Evolutionary conservation across 2,329 filamentous ascomycete genomes (phyloP).

Genomic region (Thelonectria blattea): DNA sequence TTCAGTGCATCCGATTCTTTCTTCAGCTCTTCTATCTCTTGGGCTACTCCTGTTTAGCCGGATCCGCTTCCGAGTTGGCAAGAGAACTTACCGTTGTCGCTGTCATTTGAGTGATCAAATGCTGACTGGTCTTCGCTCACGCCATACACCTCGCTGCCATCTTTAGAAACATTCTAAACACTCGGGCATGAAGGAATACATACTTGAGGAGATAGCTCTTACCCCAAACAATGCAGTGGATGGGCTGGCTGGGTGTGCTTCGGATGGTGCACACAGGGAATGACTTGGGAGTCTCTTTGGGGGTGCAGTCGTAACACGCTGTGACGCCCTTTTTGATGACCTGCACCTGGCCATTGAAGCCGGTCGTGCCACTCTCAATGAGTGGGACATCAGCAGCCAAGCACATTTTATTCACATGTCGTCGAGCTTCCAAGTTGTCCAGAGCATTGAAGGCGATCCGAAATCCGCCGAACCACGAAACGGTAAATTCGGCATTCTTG

Average conservation of each 20-base stretch:
- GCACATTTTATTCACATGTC: constrained; percentile 98
- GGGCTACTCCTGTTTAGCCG: constrained; percentile 46
- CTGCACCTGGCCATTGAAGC: constrained; percentile 97
- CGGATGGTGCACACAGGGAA: constrained; percentile 97
- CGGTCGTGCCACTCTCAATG: constrained; percentile 95
- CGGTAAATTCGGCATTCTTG: constrained; percentile 84
- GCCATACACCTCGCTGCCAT: constrained; percentile 78
- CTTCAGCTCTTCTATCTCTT: constrained; percentile 87
- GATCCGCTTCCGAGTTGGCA: background rate
- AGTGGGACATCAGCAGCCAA: constrained; percentile 87
- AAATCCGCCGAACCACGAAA: constrained; percentile 87
- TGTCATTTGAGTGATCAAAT: constrained; percentile 80
- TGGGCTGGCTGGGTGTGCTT: constrained; percentile 93
- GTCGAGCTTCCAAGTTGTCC: constrained; percentile 90
- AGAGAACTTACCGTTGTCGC: constrained; percentile 70
- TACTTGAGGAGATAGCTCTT: constrained; percentile 92
- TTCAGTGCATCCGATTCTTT: constrained; percentile 85
- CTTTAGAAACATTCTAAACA: background rate
- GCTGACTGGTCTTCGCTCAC: constrained; percentile 84
- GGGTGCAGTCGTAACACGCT: constrained; percentile 94
- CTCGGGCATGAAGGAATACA: constrained; percentile 38
- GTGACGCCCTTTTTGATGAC: constrained; percentile 92
- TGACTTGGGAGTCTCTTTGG: constrained; percentile 88
- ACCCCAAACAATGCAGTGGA: constrained; percentile 98
- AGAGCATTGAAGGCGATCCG: constrained; percentile 93